These are phyloP conservation scores for Anacardium occidentale DNA, from an alignment of 345 rosid species.

Conservation along the genomic window DNA sequence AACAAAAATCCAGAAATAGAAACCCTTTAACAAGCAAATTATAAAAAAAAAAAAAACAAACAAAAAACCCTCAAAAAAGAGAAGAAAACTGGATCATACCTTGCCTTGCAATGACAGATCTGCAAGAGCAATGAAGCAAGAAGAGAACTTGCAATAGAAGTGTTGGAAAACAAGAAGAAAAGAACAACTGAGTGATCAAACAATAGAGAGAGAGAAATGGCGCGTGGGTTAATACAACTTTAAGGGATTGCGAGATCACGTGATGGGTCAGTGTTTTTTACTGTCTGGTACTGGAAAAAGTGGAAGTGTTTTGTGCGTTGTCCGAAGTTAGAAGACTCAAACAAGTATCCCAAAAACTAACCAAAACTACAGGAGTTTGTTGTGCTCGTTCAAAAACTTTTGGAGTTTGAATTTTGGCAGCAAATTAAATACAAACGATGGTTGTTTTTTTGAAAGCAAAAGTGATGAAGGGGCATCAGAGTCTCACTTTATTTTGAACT, in stretches of 20 bases:
- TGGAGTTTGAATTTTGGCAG: background rate
- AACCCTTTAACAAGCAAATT: background rate
- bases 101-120: slow-evolving; percentile 46
- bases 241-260: slow-evolving; percentile 45
- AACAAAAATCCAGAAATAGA: slow-evolving; percentile 1
- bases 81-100: slow-evolving; percentile 30
- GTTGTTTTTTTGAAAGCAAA: background rate
- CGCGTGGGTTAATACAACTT: slow-evolving; percentile 37
- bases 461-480: too few relatives aligned
- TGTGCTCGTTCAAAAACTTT: too few relatives aligned
- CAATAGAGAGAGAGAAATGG: slow-evolving; percentile 32
- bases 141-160: slow-evolving; percentile 16
- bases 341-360: too few relatives aligned
- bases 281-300: background rate
- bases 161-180: slow-evolving; percentile 18
- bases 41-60: background rate
- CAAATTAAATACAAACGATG: background rate
- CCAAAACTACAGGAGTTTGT: too few relatives aligned
- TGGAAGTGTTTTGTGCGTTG: background rate
- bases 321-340: slow-evolving; percentile 13
- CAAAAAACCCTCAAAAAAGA: slow-evolving; percentile 3
- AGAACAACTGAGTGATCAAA: slow-evolving; percentile 9
- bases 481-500: slow-evolving; percentile 7
- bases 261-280: slow-evolving; percentile 47
- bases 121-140: slow-evolving; percentile 32